phyloP scores from a whole-genome alignment of 768 basidiomycete species.

The Gymnopilus junonius region DNA sequence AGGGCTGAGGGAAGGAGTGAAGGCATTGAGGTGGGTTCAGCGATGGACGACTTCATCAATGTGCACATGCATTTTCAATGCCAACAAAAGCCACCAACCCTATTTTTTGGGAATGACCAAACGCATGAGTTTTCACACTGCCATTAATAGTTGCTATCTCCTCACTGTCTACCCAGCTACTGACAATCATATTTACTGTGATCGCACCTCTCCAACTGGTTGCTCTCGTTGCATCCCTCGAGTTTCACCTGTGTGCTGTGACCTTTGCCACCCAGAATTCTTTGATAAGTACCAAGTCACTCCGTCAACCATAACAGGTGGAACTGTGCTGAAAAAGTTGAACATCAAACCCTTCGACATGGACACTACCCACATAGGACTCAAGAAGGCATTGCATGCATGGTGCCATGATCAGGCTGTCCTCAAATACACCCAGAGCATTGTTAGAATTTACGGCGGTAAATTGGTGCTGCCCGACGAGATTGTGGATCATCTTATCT shows the following conservation, averaged over 20 bases:
- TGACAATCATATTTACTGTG: background rate
- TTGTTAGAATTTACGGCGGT: background rate
- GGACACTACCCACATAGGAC: background rate
- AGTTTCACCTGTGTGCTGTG: background rate
- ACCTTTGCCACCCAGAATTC: background rate
- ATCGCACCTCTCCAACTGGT: background rate
- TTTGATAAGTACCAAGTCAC: background rate
- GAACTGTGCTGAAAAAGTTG: background rate
- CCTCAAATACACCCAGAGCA: background rate
- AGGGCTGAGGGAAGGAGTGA: background rate
- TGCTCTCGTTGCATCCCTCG: background rate
- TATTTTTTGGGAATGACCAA: slow-evolving; percentile 1
- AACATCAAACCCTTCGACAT: background rate
- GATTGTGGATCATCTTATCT: too few relatives aligned
- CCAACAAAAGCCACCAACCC: background rate
- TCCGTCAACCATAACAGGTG: background rate
- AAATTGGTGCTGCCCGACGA: background rate
- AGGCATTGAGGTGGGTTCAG: background rate
- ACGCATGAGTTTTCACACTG: background rate
- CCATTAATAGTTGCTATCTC: background rate
- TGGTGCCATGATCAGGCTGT: background rate
- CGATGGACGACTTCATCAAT: slow-evolving; percentile 8
- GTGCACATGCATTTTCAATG: background rate
- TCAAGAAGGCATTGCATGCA: background rate
- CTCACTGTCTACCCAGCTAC: background rate